Evolutionary conservation across 169 alveolate species (phyloP).

Genomic region (Eimeria tenella): DNA sequence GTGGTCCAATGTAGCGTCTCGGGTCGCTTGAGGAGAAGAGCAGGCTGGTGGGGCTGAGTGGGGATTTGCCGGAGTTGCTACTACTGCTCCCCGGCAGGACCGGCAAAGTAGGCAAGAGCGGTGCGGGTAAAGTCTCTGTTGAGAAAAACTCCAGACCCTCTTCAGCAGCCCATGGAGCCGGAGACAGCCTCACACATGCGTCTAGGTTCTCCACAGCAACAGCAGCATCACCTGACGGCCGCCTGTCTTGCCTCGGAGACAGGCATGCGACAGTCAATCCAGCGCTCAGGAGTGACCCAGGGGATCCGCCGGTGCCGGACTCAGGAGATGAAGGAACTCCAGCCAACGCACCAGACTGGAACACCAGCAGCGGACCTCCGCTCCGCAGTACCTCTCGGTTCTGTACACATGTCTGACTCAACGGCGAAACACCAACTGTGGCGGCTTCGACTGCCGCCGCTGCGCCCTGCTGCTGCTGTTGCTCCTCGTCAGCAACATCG

Average conservation of each 20-base stretch:
- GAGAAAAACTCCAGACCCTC: not conserved
- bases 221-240: not conserved
- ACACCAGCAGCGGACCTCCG: not conserved
- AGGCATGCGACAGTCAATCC: no score
- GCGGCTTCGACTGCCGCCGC: not conserved
- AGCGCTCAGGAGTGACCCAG: not conserved
- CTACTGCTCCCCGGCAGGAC: not conserved
- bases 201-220: not conserved
- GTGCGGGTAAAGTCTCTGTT: slow-evolving; percentile 11
- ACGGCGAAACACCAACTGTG: not conserved
- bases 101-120: slow-evolving; percentile 1
- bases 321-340: slow-evolving; percentile 5
- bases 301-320: not conserved
- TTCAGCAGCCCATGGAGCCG: not conserved
- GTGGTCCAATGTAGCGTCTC: slow-evolving; percentile 22
- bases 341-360: not conserved
- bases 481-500: not conserved
- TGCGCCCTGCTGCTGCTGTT: slow-evolving; percentile 13
- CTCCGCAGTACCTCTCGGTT: no score
- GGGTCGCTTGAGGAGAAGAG: slow-evolving; percentile 9
- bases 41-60: not conserved
- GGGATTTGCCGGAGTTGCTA: not conserved
- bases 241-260: no score
- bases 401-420: not conserved
- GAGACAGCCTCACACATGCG: not conserved